These are phyloP conservation scores for Colletotrichum sp. DNA, from an alignment of 2,329 filamentous ascomycete genomes.

Conservation along the genomic window DNA sequence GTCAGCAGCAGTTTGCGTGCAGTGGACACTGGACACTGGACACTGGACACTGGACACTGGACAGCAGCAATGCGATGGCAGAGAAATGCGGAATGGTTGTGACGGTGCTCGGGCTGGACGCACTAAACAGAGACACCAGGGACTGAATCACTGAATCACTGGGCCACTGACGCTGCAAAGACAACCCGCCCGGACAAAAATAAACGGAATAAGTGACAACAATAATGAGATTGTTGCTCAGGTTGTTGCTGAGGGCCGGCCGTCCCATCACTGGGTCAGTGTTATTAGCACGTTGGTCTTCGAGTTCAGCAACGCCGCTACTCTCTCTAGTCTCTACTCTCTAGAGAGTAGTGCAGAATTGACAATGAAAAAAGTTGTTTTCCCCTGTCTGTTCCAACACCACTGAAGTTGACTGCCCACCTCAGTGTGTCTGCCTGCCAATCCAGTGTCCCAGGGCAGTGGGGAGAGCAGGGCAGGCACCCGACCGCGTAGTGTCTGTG, in stretches of 20 bases:
- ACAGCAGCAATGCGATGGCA: not conserved
- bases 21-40: not conserved
- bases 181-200: not conserved
- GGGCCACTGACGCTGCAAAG: not conserved
- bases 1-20: not conserved
- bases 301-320: too few relatives aligned
- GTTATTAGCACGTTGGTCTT: not conserved
- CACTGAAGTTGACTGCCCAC: too few relatives aligned
- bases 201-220: not conserved
- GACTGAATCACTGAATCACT: not conserved
- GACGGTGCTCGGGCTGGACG: not conserved
- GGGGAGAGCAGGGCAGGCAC: not conserved
- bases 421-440: too few relatives aligned
- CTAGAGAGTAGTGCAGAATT: not conserved
- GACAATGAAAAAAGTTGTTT: not conserved
- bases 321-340: too few relatives aligned
- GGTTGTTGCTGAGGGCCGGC: not conserved
- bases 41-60: not conserved
- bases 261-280: not conserved
- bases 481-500: not conserved
- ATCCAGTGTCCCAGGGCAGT: not conserved
- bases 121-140: not conserved
- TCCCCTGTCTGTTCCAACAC: too few relatives aligned
- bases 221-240: not conserved
- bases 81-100: not conserved